Evolutionary conservation across 2,329 filamentous ascomycete species (phyloP).

Genomic region (Colletotrichum sp.): DNA sequence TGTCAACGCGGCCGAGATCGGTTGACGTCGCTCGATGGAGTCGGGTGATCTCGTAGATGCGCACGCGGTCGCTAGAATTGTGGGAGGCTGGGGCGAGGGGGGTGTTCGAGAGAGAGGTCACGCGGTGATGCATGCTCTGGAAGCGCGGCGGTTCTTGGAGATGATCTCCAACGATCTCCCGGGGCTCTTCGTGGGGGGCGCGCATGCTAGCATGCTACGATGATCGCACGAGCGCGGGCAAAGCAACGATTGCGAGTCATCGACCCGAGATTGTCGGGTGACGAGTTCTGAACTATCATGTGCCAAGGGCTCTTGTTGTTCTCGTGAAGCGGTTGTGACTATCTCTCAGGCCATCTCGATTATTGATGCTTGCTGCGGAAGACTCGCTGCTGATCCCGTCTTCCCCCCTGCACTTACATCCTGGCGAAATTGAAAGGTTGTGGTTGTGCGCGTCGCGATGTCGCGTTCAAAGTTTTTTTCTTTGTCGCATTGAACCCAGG

Average conservation of each 20-base stretch:
- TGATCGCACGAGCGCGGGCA: not conserved
- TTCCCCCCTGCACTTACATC: not conserved
- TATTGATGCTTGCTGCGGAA: not conserved
- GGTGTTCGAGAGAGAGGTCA: not conserved
- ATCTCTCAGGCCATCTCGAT: not conserved
- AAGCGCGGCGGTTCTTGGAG: not conserved
- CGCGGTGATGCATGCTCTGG: not conserved
- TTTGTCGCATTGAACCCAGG: not conserved
- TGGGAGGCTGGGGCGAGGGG: not conserved
- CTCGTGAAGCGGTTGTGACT: not conserved
- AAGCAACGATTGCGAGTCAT: not conserved
- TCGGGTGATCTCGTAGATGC: not conserved
- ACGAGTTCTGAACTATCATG: not conserved
- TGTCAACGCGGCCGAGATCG: not conserved
- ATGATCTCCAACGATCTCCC: not conserved
- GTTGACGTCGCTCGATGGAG: not conserved
- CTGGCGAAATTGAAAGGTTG: not conserved
- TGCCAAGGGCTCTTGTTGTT: not conserved
- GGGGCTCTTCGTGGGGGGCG: not conserved
- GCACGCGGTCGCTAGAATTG: not conserved
- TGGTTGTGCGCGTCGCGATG: not conserved
- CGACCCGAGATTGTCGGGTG: not conserved
- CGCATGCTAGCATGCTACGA: not conserved
- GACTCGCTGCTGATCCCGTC: not conserved
- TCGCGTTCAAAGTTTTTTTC: not conserved